Percentiles rank a stretch among this genome's conserved stretches.
Evolutionary conservation across 1,284 basidiomycete genomes (phyloP).

Genomic region (Moesziomyces globuligerus): DNA sequence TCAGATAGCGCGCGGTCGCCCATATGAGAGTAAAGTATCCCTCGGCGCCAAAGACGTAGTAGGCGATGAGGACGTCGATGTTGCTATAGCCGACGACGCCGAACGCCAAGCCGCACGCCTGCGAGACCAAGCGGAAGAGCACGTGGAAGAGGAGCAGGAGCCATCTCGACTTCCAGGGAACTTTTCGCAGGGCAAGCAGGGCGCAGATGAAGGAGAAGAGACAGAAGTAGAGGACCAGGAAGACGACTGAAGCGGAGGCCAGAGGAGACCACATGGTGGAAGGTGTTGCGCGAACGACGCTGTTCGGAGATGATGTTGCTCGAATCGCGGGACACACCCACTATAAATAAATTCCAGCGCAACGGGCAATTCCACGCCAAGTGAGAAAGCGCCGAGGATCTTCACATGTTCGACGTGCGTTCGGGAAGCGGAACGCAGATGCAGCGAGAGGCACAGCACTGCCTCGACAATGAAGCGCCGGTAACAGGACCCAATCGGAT

Average conservation of each 20-base stretch:
- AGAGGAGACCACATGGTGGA: slow-evolving; percentile 25
- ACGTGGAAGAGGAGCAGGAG: slow-evolving; percentile 44
- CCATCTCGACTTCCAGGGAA: slow-evolving; percentile 24
- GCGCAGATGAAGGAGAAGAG: slow-evolving; percentile 8
- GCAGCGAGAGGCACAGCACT: too few relatives aligned
- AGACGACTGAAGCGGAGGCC: slow-evolving; percentile 30
- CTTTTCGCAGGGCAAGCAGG: slow-evolving; percentile 6
- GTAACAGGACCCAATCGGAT: too few relatives aligned
- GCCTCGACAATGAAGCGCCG: too few relatives aligned
- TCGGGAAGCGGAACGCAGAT: too few relatives aligned
- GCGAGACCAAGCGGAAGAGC: slow-evolving; percentile 34
- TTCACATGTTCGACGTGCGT: too few relatives aligned
- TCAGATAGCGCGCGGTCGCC: slow-evolving; percentile 36
- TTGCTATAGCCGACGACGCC: slow-evolving; percentile 30
- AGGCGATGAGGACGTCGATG: slow-evolving; percentile 39
- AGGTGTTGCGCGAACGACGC: too few relatives aligned
- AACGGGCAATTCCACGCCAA: too few relatives aligned
- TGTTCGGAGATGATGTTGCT: neutral
- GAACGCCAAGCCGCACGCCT: slow-evolving; percentile 41
- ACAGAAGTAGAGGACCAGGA: slow-evolving; percentile 28
- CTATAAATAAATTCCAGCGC: too few relatives aligned
- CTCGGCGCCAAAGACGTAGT: slow-evolving; percentile 49
- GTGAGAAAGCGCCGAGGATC: too few relatives aligned
- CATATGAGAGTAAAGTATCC: slow-evolving; percentile 52
- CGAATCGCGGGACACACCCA: too few relatives aligned